phyloP scores from a whole-genome alignment of 352 stramenopile genomes.

The Thalassiosira sp. region DNA sequence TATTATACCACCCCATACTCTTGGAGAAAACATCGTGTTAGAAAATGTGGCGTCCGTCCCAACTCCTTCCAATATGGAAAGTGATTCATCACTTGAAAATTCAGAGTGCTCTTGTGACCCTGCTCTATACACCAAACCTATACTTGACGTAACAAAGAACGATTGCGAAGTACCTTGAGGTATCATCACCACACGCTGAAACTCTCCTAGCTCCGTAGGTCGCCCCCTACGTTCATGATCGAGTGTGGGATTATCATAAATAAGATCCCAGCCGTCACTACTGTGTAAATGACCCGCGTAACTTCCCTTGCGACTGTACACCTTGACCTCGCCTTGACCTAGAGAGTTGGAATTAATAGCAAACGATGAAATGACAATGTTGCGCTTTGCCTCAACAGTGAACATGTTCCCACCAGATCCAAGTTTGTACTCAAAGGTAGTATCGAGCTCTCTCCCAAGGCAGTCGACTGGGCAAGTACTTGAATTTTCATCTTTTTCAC shows the following conservation, averaged over 20 bases:
- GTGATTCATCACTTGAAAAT: slow-evolving; percentile 14
- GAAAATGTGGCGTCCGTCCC: slow-evolving; percentile 16
- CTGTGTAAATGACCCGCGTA: slow-evolving; percentile 15
- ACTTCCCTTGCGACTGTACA: slow-evolving; percentile 25
- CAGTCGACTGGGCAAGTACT: slow-evolving; percentile 33
- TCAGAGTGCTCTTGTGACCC: slow-evolving; percentile 9
- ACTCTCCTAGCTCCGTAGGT: slow-evolving; percentile 28
- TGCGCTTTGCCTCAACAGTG: slow-evolving; percentile 28
- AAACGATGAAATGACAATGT: slow-evolving; percentile 31
- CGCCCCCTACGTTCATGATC: slow-evolving; percentile 30
- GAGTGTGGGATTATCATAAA: slow-evolving; percentile 20
- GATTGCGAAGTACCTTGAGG: slow-evolving; percentile 15
- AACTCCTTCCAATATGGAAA: slow-evolving; percentile 38
- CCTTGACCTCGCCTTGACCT: slow-evolving; percentile 28
- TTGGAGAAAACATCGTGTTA: slow-evolving; percentile 1
- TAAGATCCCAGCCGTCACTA: slow-evolving; percentile 17
- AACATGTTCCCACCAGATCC: slow-evolving; percentile 42
- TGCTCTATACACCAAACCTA: slow-evolving; percentile 30
- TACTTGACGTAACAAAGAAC: slow-evolving; percentile 38
- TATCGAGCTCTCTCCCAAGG: slow-evolving; percentile 17
- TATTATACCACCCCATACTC: slow-evolving; percentile 27
- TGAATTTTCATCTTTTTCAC: slow-evolving; percentile 10
- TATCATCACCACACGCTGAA: slow-evolving; percentile 21
- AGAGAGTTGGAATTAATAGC: slow-evolving; percentile 28
- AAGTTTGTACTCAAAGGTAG: slow-evolving; percentile 36